Percentiles rank a stretch among this genome's conserved stretches.
phyloP scores from a whole-genome alignment of 2,329 filamentous ascomycete species.

The Basipetospora sp. region DNA sequence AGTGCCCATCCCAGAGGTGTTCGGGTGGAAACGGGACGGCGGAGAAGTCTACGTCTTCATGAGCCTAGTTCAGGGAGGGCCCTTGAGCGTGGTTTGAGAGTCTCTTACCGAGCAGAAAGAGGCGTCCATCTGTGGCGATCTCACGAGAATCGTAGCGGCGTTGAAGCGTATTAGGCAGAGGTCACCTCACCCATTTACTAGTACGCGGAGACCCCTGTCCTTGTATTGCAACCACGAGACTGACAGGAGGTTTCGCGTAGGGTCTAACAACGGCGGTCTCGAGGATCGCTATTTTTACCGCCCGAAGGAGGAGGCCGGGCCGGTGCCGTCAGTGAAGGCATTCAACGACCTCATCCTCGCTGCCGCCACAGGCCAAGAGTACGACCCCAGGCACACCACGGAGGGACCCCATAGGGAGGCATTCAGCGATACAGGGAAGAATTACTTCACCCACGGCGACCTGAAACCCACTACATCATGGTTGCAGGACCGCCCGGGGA shows the following conservation, averaged over 20 bases:
- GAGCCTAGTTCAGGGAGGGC: slow-evolving; percentile 12
- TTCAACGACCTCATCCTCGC: slow-evolving; percentile 13
- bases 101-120: slow-evolving; percentile 10
- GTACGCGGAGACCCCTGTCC: slow-evolving; percentile 1
- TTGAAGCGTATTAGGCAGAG: slow-evolving; percentile 3
- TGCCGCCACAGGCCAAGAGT: slow-evolving; percentile 10
- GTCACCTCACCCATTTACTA: neutral
- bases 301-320: slow-evolving; percentile 11
- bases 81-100: slow-evolving; percentile 11
- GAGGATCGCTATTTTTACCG: slow-evolving; percentile 13
- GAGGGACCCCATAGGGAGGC: slow-evolving; percentile 1
- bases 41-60: slow-evolving; percentile 14
- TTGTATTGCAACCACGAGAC: too few relatives aligned
- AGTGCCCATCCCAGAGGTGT: slow-evolving; percentile 21
- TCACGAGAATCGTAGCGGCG: slow-evolving; percentile 7
- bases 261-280: slow-evolving; percentile 12
- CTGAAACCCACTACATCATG: slow-evolving; percentile 14
- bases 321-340: slow-evolving; percentile 9
- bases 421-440: slow-evolving; percentile 10
- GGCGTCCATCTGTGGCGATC: slow-evolving; percentile 12
- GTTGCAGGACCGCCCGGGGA: slow-evolving; percentile 10
- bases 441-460: slow-evolving; percentile 15
- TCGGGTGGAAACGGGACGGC: slow-evolving; percentile 11
- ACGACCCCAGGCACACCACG: slow-evolving; percentile 5
- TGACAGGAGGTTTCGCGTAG: too few relatives aligned